Percentiles rank a stretch among this genome's conserved stretches.
Conservation (phyloP, 2,329 filamentous ascomycete genomes). For the Colletotrichum sp. region DNA sequence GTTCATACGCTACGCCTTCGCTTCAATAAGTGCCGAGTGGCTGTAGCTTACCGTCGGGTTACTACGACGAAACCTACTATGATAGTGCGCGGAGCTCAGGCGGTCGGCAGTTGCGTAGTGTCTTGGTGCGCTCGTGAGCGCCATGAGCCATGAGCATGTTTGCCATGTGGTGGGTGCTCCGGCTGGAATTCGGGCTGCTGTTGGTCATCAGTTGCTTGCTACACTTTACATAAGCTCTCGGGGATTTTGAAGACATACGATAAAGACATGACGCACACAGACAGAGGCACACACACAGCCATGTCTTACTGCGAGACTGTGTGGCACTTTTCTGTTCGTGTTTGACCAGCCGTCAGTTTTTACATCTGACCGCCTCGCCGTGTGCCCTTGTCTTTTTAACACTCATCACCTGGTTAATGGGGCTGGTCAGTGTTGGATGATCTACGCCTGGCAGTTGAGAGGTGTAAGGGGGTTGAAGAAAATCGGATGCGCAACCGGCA, state of each 20-base stretch:
- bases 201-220: neutral
- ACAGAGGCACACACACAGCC: neutral
- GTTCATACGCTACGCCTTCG: neutral
- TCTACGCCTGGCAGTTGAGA: neutral
- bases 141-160: constrained; percentile 16
- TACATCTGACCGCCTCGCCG: neutral
- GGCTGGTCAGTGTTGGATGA: neutral
- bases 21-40: neutral
- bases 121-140: constrained; percentile 4
- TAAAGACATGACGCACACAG: neutral
- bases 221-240: neutral
- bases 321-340: neutral
- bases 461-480: neutral
- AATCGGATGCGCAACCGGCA: constrained; percentile 7
- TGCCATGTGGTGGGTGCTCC: constrained; percentile 14
- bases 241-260: neutral
- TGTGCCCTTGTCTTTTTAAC: neutral
- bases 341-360: neutral
- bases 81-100: neutral
- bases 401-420: neutral
- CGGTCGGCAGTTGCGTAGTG: constrained; percentile 14
- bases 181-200: neutral
- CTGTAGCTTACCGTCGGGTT: neutral
- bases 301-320: neutral
- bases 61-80: constrained; percentile 8